Percentiles rank a stretch among this genome's conserved stretches.
These are phyloP conservation scores for Suillus bovinus DNA, from an alignment of 768 basidiomycete species.

Conservation along the genomic window DNA sequence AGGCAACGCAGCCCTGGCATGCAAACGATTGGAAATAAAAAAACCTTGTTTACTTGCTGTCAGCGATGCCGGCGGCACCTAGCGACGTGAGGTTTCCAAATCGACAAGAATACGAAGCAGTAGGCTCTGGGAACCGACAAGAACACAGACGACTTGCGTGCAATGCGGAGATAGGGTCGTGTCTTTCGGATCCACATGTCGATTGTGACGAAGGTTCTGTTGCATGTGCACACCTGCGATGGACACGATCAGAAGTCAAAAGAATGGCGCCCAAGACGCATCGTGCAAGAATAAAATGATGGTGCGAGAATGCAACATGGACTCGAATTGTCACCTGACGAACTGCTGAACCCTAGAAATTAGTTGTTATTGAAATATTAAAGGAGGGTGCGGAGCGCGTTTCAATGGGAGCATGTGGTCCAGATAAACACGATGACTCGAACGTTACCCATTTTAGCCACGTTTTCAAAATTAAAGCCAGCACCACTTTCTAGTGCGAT, in stretches of 20 bases:
- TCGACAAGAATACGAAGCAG: conserved; percentile 2
- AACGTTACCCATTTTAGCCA: conserved; percentile 14
- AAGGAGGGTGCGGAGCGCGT: conserved; percentile 13
- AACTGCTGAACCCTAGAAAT: background rate
- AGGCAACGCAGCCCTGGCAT: background rate
- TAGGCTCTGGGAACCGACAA: conserved; percentile 10
- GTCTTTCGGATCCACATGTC: conserved; percentile 12
- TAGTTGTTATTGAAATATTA: conserved; percentile 3
- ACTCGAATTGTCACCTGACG: background rate
- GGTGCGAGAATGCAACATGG: conserved; percentile 10
- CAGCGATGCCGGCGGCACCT: conserved; percentile 2
- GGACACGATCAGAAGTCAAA: conserved; percentile 4
- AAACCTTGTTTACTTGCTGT: conserved; percentile 12
- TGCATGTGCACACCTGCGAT: conserved; percentile 10
- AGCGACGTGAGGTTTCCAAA: background rate
- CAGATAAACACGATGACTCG: background rate
- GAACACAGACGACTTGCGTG: background rate
- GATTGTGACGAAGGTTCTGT: conserved; percentile 8
- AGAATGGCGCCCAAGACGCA: conserved; percentile 2
- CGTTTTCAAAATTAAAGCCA: conserved; percentile 13
- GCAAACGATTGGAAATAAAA: conserved; percentile 11
- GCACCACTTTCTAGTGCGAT: conserved; percentile 18
- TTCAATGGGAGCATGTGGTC: conserved; percentile 16
- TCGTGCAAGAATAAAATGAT: background rate
- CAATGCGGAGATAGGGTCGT: conserved; percentile 14